Base-by-base conservation (phyloP, 2,329 filamentous ascomycete species). In the Bipolaris sorokiniana region DNA sequence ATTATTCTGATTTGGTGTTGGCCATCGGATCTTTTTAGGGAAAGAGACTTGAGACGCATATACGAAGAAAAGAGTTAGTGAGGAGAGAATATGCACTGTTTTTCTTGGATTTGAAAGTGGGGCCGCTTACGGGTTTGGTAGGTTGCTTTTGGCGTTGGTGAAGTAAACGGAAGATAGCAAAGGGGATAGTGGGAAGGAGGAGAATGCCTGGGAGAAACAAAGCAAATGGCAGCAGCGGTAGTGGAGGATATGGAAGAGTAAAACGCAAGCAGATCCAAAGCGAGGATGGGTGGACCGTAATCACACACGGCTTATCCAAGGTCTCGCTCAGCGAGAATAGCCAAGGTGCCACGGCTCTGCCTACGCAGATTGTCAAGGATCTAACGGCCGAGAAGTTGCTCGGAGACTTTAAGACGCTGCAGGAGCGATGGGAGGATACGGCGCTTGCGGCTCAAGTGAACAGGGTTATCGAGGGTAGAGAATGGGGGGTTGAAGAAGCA, bases 271-370 rank as follows among this genome's bases (percentile, higher is more conserved):
- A 72, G 48, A 59, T 76, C 5, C 59, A 64, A 13, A 58, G 65
- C 13, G 65, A 64, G 0, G 74, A 77, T 62, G 75, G 74, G 3
- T 77, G 75, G 75, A 77, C 71, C 2, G 65, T 77, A 0, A 66
- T 77, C n/a, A 73, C 73, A 15, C 72, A 74, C 53, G 61, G 66
- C 0, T 18, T 68, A 1, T 53, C 60, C 11, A 63, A 57, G 1
- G 20, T 67, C 9, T 59, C 57, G 1, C 16, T 63, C 28, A 16
- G 33, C 6, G 36, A 36, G 16, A 28, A 54, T 45, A 53, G 31
- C 20, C 28, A 31, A 31, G 28, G 10, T 31, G 28, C 28, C 5
- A 13, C 26, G 18, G 48, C 37, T 23, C 56, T 67, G 31, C 64
- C 69, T 9, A 33, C 40, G 10, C 42, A 48, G 7, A 61, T 48